Base-by-base conservation (phyloP, 495 filamentous ascomycete species). In the Pseudoneurospora amorphoporcata region DNA sequence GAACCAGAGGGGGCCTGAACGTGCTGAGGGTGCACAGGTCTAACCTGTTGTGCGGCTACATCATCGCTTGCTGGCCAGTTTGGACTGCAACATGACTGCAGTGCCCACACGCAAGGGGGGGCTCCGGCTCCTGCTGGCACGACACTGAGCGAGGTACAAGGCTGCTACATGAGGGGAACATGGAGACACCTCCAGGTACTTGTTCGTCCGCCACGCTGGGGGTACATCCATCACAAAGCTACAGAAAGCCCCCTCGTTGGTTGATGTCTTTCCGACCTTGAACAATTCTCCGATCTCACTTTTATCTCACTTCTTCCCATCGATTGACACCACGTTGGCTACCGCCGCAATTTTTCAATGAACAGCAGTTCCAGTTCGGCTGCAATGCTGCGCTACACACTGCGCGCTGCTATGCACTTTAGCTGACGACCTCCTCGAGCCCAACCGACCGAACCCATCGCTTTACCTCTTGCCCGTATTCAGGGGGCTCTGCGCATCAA, bases 401-500 rank as follows among this genome's bases (percentile, higher is more conserved):
- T 61, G 53, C 53, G 14, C 53, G 14, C 53, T 61, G 53, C 29
- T 8, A 61, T 61, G 53, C 53, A 61, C 53, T 61, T 35, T 12
- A 32, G 53, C 29, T 61, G 29, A 61, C 29, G 29, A 35, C 53
- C 53, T 61, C 53, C 53, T 61, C 37, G 35, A 61, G 41, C 39
- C 35, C n/a, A 32, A 61, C 29, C 29, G 41, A 35, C 68, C 72
- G 58, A 69, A 72, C 70, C 73, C 41, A 42, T 71, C 10, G 65
- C 17, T 23, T 77, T 71, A 79, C 69, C 76, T 72, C 73, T 77
- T 80, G 41, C 85, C 84, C 39, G 82, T 85, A 76, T 88, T 88
- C 69, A 87, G 77, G 3, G 83, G 81, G 77, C 86, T 85, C 77
- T 85, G 81, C 41, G 82, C 79, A 75, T 89, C 88, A 82, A 90